A percentile compares a stretch with the other conserved stretches of the same genome.
These are phyloP conservation scores for Lichtheimia ramosa DNA, from an alignment of 371 early-diverging fungal species.

Conservation along the genomic window DNA sequence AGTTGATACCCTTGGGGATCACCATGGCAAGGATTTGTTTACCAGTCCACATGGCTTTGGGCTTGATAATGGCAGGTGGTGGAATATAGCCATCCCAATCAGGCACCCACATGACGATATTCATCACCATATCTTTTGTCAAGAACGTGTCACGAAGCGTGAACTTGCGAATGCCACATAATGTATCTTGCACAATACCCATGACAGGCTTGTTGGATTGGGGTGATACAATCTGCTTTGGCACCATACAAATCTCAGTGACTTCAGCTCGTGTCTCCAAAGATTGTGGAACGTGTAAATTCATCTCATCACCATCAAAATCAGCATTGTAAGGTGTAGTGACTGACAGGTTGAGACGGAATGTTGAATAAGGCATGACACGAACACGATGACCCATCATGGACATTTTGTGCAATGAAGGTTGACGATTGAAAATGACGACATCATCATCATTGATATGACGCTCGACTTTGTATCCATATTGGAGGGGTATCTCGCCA, in stretches of 20 bases:
- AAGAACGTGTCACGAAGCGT: constrained; percentile 96
- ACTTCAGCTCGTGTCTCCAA: constrained; percentile 96
- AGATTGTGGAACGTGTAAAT: constrained; percentile 99
- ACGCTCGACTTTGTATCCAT: constrained; percentile 97
- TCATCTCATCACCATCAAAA: constrained; percentile 99
- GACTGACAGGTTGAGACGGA: constrained; percentile 98
- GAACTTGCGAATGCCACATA: constrained; percentile 96
- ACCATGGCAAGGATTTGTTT: constrained; percentile 97
- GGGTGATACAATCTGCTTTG: constrained; percentile 98
- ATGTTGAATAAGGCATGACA: constrained; percentile 99
- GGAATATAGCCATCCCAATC: constrained; percentile 96
- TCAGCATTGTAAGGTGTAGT: constrained; percentile 99
- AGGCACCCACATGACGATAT: constrained; percentile 93
- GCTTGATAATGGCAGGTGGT: constrained; percentile 93
- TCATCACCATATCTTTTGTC: constrained; percentile 91
- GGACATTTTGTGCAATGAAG: constrained; percentile 99
- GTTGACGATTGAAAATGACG: constrained; percentile 99
- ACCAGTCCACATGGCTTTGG: constrained; percentile 97
- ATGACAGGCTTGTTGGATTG: constrained; percentile 99
- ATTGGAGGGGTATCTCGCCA: constrained; percentile 89
- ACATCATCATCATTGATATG: constrained; percentile 97
- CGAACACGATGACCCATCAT: constrained; percentile 99
- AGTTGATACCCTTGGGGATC: constrained; percentile 93
- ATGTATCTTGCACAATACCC: constrained; percentile 99
- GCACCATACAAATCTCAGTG: constrained; percentile 96